Conservation (phyloP, 2,329 filamentous ascomycete species). For the Fusarium marasasianum region DNA sequence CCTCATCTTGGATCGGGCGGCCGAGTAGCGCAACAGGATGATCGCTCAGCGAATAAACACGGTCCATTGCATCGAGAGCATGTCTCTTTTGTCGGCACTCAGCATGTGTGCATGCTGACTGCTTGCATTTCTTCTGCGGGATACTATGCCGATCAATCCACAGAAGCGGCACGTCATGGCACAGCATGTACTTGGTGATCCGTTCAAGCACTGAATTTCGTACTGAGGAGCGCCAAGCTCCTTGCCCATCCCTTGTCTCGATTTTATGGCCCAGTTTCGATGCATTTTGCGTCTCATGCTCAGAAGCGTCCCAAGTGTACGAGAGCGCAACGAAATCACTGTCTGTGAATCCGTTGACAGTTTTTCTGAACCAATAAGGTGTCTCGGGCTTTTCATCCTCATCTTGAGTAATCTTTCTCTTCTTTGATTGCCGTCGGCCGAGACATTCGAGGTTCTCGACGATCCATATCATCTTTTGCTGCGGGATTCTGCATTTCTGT, state of each 20-base stretch:
- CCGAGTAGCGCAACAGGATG: constrained; percentile 45
- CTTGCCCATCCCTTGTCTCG: not conserved
- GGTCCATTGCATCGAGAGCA: constrained; percentile 46
- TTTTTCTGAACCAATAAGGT: constrained; percentile 19
- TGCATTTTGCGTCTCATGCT: constrained; percentile 7
- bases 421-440: not conserved
- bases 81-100: constrained; percentile 39
- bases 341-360: constrained; percentile 14
- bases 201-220: constrained; percentile 41
- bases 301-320: constrained; percentile 30
- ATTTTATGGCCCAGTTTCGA: not conserved
- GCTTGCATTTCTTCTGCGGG: constrained; percentile 35
- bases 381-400: not conserved
- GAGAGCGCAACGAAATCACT: constrained; percentile 20
- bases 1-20: constrained; percentile 13
- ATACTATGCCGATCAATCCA: constrained; percentile 47
- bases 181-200: constrained; percentile 38
- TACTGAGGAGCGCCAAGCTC: constrained; percentile 26
- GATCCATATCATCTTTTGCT: constrained; percentile 37
- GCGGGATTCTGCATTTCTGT: constrained; percentile 9
- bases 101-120: constrained; percentile 15
- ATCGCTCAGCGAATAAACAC: constrained; percentile 44
- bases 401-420: not conserved
- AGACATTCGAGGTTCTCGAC: constrained; percentile 35
- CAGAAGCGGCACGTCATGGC: constrained; percentile 26